These are phyloP conservation scores for Mycena sanguinolenta DNA, from an alignment of 768 basidiomycete species.

Conservation along the genomic window DNA sequence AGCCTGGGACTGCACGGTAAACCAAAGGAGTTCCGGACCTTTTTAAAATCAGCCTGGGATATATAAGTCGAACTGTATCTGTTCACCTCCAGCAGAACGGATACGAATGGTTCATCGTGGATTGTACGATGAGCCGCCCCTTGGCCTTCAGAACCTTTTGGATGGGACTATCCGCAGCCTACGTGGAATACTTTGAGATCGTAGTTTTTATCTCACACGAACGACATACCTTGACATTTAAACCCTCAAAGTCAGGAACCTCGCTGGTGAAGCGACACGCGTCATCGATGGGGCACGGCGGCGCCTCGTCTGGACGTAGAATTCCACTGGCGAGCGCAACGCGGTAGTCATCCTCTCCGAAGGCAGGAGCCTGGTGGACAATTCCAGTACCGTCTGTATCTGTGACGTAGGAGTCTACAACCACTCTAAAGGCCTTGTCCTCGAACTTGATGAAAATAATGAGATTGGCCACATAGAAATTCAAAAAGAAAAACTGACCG, in stretches of 20 bases:
- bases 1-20: conserved; percentile 94
- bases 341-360: conserved; percentile 99
- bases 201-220: background rate
- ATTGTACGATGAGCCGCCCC: conserved; percentile 89
- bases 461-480: conserved; percentile 1
- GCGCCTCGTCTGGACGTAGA: conserved; percentile 89
- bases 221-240: conserved; percentile 84
- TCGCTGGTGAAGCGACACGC: conserved; percentile 88
- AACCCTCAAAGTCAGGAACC: conserved; percentile 90
- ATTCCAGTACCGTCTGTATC: conserved; percentile 96
- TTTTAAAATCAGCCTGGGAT: background rate
- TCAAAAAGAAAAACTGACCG: conserved; percentile 63
- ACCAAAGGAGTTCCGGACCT: conserved; percentile 96
- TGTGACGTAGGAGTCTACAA: conserved; percentile 94
- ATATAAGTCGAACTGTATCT: conserved; percentile 9
- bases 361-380: conserved; percentile 98
- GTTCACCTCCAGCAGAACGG: conserved; percentile 96
- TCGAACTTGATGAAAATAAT: conserved; percentile 72
- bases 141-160: conserved; percentile 91
- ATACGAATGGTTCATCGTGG: conserved; percentile 90
- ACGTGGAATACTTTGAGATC: background rate
- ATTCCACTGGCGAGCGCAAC: conserved; percentile 89
- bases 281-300: conserved; percentile 97
- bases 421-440: conserved; percentile 90
- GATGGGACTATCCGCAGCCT: conserved; percentile 96